Percentiles rank a stretch among this genome's conserved stretches.
phyloP scores from a whole-genome alignment of 352 stramenopile genomes.

The Phytophthora tubulina region DNA sequence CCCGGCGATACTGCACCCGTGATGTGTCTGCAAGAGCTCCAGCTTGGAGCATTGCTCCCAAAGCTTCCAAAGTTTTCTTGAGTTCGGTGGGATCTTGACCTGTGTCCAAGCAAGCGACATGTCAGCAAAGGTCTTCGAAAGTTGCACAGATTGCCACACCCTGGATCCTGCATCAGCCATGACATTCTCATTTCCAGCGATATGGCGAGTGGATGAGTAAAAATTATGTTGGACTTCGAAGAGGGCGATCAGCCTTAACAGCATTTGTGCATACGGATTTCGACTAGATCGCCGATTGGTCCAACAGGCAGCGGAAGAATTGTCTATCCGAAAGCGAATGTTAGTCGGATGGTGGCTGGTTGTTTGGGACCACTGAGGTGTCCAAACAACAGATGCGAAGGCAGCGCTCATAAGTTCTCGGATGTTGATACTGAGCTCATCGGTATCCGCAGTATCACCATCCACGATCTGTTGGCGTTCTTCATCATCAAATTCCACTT shows the following conservation, averaged over 20 bases:
- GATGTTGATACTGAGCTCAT: not conserved
- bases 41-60: slow-evolving; percentile 11
- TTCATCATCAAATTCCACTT: not conserved
- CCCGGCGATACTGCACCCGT: not conserved
- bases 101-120: slow-evolving; percentile 5
- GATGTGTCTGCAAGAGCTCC: not conserved
- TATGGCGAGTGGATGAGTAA: not conserved
- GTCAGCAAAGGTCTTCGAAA: slow-evolving; percentile 6
- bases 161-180: slow-evolving; percentile 17
- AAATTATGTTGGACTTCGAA: not conserved
- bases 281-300: not conserved
- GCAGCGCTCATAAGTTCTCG: not conserved
- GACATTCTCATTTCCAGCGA: slow-evolving; percentile 6
- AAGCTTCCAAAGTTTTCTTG: slow-evolving; percentile 9
- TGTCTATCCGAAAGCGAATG: not conserved
- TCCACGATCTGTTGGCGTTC: too few relatives aligned
- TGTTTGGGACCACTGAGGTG: not conserved
- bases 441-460: too few relatives aligned
- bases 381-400: not conserved
- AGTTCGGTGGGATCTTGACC: not conserved
- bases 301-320: not conserved
- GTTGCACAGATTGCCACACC: slow-evolving; percentile 13
- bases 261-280: not conserved
- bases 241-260: not conserved
- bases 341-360: not conserved